Conservation (phyloP, 192 early-diverging fungal genomes). For the Linnemannia hyalina region DNA sequence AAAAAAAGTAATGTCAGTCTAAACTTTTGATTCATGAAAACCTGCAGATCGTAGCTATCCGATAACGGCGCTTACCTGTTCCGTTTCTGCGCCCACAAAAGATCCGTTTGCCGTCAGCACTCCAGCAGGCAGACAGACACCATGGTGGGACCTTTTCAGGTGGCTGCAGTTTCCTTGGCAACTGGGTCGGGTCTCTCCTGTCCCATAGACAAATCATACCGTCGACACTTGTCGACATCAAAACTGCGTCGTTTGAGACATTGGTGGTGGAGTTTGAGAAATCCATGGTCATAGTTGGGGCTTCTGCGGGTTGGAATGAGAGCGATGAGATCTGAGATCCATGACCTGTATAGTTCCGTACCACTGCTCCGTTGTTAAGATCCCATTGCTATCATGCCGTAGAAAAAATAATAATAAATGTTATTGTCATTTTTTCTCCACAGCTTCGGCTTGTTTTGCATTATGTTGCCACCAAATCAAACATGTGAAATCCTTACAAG, state of each 20-base stretch:
- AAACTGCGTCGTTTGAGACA: slow-evolving; percentile 52
- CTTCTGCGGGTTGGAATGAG: slow-evolving; percentile 73
- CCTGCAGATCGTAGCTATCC: neutral
- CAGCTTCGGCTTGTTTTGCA: no score
- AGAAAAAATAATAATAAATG: slow-evolving; percentile 6
- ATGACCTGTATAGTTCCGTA: slow-evolving; percentile 79
- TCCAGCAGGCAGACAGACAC: slow-evolving; percentile 86
- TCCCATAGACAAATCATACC: slow-evolving; percentile 84
- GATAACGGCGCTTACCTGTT: slow-evolving; percentile 60
- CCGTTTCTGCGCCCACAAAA: slow-evolving; percentile 92
- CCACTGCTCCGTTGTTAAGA: slow-evolving; percentile 80
- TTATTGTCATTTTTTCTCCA: neutral
- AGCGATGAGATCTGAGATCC: slow-evolving; percentile 86
- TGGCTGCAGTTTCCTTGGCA: slow-evolving; percentile 64
- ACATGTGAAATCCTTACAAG: slow-evolving; percentile 63
- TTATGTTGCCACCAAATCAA: neutral
- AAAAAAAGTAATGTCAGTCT: neutral
- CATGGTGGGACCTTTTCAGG: slow-evolving; percentile 81
- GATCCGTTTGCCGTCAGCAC: slow-evolving; percentile 82
- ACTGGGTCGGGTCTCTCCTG: slow-evolving; percentile 66
- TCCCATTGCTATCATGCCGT: slow-evolving; percentile 77
- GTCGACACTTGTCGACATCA: slow-evolving; percentile 83
- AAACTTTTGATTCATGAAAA: no score
- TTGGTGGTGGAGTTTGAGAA: slow-evolving; percentile 35
- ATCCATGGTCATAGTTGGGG: slow-evolving; percentile 34